Base-by-base conservation (phyloP, 352 stramenopile genomes). In the Globisporangium paroecandrum region DNA sequence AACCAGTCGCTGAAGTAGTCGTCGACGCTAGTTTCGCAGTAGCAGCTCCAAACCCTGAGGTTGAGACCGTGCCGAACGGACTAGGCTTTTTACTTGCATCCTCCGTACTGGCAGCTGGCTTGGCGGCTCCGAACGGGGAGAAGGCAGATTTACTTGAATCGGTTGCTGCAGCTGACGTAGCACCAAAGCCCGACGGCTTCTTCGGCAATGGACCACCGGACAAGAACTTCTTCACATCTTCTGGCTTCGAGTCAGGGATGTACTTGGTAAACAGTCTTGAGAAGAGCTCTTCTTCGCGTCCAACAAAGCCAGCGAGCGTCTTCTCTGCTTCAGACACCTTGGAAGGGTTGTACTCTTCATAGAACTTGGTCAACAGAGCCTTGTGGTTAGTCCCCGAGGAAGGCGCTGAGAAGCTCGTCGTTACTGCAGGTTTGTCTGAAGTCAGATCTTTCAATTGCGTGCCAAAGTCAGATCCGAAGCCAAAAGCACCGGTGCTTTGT, bases 211-310 rank as follows among this genome's bases (percentile, higher is more conserved):
- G 55, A 10, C 82, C 82, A 43, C 82, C 81, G 56, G 70, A 64
- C 51, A 91, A 70, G 71, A 81, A 91, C 72, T 85, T 89, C 49
- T 85, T 80, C 29, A 89, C 73, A 64, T 83, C 79, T 8, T 86
- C 83, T 54, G 79, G 71, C 15, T 58, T 87, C n/a, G 81, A 85
- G 49, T 73, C 72, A 1, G 78, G 72, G 47, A 89, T 61, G 43
- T 91, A 90, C 77, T 83, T 85, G 0, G 67, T 76, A 51, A 91
- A 91, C 34, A 93, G 68, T 46, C 71, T 70, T 53, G 69, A 71
- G 38, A 93, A 91, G 60, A 93, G 68, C 9, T 81, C 70, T 65
- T 87, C 71, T 71, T 93, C 85, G 10, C 74, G 78, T 27, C 81
- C 85, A 47, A 77, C 76, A 55, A 82, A 91, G 27, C 84, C 77